Base-by-base conservation (phyloP, 2,329 filamentous ascomycete species). In the Aspergillus fischeri region DNA sequence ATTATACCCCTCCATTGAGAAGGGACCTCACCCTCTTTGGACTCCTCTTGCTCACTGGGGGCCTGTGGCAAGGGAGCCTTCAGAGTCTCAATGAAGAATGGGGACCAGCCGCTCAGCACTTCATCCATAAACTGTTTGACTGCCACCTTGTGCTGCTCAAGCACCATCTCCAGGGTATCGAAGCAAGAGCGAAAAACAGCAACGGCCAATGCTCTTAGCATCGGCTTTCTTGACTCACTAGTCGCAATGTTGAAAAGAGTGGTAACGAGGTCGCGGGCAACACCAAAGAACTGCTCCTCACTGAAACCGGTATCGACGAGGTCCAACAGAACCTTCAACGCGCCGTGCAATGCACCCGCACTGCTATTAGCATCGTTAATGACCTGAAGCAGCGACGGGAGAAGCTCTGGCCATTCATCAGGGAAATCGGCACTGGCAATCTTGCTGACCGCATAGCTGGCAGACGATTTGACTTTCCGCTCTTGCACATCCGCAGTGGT, bases 361-460 rank as follows among this genome's bases (percentile, higher is more conserved):
- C 81, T 86, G 60, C 90, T 91, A 53, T 81, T 83, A 54, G 88
- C 85, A 54, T 75, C 70, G 47, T 73, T 74, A 67, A 97, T 90
- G 52, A 92, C 82, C 47, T 84, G 83, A 60, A 99, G 83, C 45
- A 97, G 81, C 35, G 86, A 84, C 24, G 91, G 90, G 29, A 99
- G 85, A 47, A 99, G 84, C 63, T 85, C 84, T n/a, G 92, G 91
- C 94, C 94, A 99, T 68, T 92, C 84, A 59, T 97, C 91, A 53
- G 94, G 94, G 71, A 96, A 97, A 78, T 99, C 94, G 68, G 88
- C 85, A 62, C 87, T 89, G 56, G 94, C 94, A 65, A 99, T 96
- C 78, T 96, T 97, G 79, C 92, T 93, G 60, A 97, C 91, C 4
- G 89, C 86, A 65, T 87, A 91, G 80, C 92, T 95, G 52, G 93